Base-by-base conservation (phyloP, 495 filamentous ascomycete species). In the Penicillium psychrofluorescens region DNA sequence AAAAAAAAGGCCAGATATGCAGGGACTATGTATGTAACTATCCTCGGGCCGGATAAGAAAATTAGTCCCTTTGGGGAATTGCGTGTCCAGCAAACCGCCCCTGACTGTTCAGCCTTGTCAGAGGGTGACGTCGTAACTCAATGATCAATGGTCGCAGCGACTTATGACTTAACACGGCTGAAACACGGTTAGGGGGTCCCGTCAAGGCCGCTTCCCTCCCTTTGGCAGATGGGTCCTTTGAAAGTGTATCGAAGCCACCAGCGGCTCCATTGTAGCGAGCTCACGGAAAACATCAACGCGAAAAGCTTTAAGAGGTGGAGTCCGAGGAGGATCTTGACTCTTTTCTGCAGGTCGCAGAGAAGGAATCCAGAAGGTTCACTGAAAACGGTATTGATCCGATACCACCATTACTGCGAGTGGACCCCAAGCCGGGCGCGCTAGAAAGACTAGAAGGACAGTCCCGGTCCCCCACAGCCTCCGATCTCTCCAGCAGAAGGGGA, bases 381-480 rank as follows among this genome's bases (percentile, higher is more conserved):
- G 4, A 22, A 22, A 4, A 22, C 22, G 22, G 22, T 22, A 22
- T 22, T 43, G 36, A 32, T 43, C 29, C 15, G 29, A 42, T 40
- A 38, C 43, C 43, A 30, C 10, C 39, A 41, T 22, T 22, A 22
- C 22, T 22, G 22, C 22, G 22, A 22, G 33, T 40, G 38, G 41
- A 22, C 33, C 43, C 55, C 55, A 57, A 37, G 29, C 12, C 45
- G 56, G 54, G 51, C 38, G 43, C 30, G 44, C 54, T 62, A 58
- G 64, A 62, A 66, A 44, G 49, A 54, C 63, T 66, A 66, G 63
- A 66, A 66, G 63, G 44, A 34, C 36, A 54, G 56, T 66, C 22
- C 22, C 22, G 22, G 22, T 22, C 22, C 22, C 22, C 22, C 22
- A 22, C 22, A 22, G 22, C 22, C 2, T 22, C 22, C 22, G 22